A percentile compares a stretch with the other conserved stretches of the same genome.
Evolutionary conservation across 805 yeast genomes (phyloP).

Genomic region (Kodamaea kaohsiungensis): DNA sequence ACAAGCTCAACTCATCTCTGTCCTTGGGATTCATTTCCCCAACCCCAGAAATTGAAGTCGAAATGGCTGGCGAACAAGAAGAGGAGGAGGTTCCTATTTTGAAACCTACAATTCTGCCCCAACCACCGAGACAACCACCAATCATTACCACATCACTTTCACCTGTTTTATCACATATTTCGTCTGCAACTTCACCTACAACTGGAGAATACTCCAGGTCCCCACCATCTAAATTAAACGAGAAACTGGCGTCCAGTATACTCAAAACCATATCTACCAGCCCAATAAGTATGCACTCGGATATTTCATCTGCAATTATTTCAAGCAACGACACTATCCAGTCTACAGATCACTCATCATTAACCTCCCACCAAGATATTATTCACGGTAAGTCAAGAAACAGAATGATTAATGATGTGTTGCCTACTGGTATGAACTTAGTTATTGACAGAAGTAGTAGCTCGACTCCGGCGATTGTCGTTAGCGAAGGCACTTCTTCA

Average conservation of each 20-base stretch:
- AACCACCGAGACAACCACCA: neutral
- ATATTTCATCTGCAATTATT: conserved; percentile 28
- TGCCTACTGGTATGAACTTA: neutral
- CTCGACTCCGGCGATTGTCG: conserved; percentile 20
- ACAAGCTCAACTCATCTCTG: conserved; percentile 2
- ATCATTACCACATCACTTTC: conserved; percentile 4
- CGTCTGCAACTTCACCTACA: neutral
- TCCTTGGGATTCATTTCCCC: neutral
- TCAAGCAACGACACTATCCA: conserved; percentile 30
- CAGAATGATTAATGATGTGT: neutral
- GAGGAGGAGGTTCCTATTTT: neutral
- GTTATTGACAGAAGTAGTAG: conserved; percentile 2
- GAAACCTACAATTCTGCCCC: neutral
- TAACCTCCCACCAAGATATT: conserved; percentile 20
- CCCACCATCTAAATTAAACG: neutral
- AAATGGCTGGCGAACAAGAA: neutral
- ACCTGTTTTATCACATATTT: neutral
- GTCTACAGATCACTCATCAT: conserved; percentile 32
- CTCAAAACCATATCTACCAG: conserved; percentile 4
- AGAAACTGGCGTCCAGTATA: neutral
- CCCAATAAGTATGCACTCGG: conserved; percentile 20
- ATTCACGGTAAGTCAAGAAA: conserved; percentile 9
- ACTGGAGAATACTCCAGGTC: neutral
- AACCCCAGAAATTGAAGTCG: neutral
- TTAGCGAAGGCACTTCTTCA: conserved; percentile 18